Evolutionary conservation across 768 basidiomycete genomes (phyloP), one percentile per base, ranked within the genome.

Genomic region (Galerina marginata): DNA sequence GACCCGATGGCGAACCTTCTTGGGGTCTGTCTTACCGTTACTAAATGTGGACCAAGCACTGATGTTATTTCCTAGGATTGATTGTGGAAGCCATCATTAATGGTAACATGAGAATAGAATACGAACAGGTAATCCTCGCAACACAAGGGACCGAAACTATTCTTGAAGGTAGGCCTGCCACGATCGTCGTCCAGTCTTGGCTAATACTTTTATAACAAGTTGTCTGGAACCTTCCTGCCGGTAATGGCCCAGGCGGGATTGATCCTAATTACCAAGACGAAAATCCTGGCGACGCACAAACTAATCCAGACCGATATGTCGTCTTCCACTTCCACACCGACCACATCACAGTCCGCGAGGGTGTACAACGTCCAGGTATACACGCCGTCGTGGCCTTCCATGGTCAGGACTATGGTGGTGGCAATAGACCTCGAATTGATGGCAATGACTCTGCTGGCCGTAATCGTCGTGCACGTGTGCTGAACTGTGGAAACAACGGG

Each of bases 241-340:
- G 46, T 23, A 47, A 26, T 47, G 46, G 46, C 4, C n/a, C 46
- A 15, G 46, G 46, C 11, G 46, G 46, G 10, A 47, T 47, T 20
- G 23, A 47, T 26, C 26, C 46, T 10, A 47, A 47, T 47, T 47
- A 16, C 46, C 46, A 47, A 20, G 46, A 47, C 46, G 46, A 47
- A 20, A 47, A 47, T 47, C 29, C 46, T 26, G 15, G n/a, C 0
- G 46, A 20, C 23, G 46, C 46, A 47, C 14, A 47, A 12, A 47
- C 46, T 10, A 47, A 47, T 47, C 46, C 46, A 4, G 46, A 47
- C 26, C 46, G 46, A 11, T 47, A 47, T 47, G 46, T 47, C 0
- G 46, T 47, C 26, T 47, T 47, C 46, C 46, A 47, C 46, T 47
- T 47, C 46, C 46, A 47, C 46, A 47, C 46, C 12, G 46, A 47